Evolutionary conservation across 2,329 filamentous ascomycete species (phyloP).

Genomic region (Fusarium burgessii): DNA sequence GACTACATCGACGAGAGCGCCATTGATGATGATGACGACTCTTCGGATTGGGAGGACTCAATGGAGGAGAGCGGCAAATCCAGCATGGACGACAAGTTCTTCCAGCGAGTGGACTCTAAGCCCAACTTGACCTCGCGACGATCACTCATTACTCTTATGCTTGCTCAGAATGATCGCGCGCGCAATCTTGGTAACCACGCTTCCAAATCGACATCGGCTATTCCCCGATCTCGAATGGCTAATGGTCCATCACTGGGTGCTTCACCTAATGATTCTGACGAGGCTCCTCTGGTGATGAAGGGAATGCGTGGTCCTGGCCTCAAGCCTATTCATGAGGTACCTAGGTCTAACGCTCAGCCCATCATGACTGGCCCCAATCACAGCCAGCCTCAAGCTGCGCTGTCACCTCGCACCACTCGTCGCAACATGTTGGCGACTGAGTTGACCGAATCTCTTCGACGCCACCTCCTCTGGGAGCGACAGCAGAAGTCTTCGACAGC

Average conservation of each 20-base stretch:
- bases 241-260: slow-evolving; percentile 58
- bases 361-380: slow-evolving; percentile 79
- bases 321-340: slow-evolving; percentile 70
- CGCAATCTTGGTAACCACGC: slow-evolving; percentile 76
- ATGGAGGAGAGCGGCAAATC: slow-evolving; percentile 85
- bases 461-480: slow-evolving; percentile 93
- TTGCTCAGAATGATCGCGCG: slow-evolving; percentile 80
- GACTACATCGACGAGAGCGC: slow-evolving; percentile 85
- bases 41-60: slow-evolving; percentile 72
- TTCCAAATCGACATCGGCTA: slow-evolving; percentile 74
- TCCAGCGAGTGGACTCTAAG: slow-evolving; percentile 91
- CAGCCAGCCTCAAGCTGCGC: slow-evolving; percentile 73
- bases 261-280: slow-evolving; percentile 70
- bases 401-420: slow-evolving; percentile 91
- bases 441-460: slow-evolving; percentile 89
- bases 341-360: slow-evolving; percentile 77
- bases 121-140: slow-evolving; percentile 85
- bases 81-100: slow-evolving; percentile 84
- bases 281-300: slow-evolving; percentile 74
- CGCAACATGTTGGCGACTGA: slow-evolving; percentile 97
- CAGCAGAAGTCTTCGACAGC: slow-evolving; percentile 92
- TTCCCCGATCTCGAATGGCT: slow-evolving; percentile 70
- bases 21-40: slow-evolving; percentile 78
- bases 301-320: slow-evolving; percentile 62
- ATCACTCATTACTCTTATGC: slow-evolving; percentile 89